Base-by-base conservation (phyloP, 805 yeast genomes). In the Hanseniaspora thailandica region DNA sequence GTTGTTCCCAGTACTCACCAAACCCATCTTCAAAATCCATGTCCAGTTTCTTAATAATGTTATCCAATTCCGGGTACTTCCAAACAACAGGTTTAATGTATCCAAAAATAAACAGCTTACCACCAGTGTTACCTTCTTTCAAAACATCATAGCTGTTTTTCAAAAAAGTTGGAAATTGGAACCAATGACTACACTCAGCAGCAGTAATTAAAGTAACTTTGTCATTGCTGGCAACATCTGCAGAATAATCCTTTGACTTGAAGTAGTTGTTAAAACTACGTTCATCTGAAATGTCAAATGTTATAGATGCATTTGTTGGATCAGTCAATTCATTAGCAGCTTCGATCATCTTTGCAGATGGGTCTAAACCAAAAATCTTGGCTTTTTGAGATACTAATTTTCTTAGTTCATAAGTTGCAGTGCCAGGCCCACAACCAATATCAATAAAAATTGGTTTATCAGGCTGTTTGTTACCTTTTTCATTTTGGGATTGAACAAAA, bases 181-280 rank as follows among this genome's bases (percentile, higher is more conserved):
- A 76, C 95, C 96, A 88, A 66, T 88, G 96, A n/a, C 76, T 78
- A 55, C 88, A 83, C 63, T 88, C 88, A 0, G 89, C 95, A n/a
- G 82, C 84, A 2, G 87, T 76, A 13, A 86, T 70, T 59, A 86
- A 56, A 62, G 84, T 94, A 7, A 80, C 76, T 0, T 77, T 47
- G 60, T 59, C 51, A 69, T 62, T 63, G 66, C 71, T 61, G 59
- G 23, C 13, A 23, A 2, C 15, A 23, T n/a, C 13, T 5, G 44
- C 66, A 61, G 62, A 25, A 43, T 56, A 12, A 31, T 60, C 23
- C 57, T 60, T 58, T 59, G 64, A 67, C 3, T 63, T 59, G 12
- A 62, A 56, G 38, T 59, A 61, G 1, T 33, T 55, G 22, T 60
- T 57, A 15, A 59, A 57, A 20, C 61, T 38, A 15, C 52, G 54